A percentile compares a stretch with the other conserved stretches of the same genome.
These are phyloP conservation scores for Paecilomyces formosus DNA, from an alignment of 2,329 filamentous ascomycete genomes.

Conservation along the genomic window DNA sequence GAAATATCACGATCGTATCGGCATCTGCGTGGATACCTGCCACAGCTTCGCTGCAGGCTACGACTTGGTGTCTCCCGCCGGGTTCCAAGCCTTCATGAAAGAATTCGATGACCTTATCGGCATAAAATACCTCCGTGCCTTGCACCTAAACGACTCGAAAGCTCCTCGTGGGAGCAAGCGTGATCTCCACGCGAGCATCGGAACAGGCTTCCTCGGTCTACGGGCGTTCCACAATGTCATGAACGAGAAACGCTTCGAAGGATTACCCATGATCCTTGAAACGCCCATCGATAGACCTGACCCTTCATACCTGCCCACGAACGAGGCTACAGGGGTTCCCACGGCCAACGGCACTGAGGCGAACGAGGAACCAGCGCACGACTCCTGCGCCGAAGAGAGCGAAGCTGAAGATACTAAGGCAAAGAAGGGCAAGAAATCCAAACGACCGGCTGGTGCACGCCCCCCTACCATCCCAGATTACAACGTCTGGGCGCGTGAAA, in stretches of 20 bases:
- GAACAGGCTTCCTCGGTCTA: slow-evolving; percentile 85
- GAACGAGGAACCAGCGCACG: slow-evolving; percentile 4
- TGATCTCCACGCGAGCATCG: slow-evolving; percentile 93
- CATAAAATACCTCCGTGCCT: slow-evolving; percentile 67
- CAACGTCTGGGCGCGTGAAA: slow-evolving; percentile 82
- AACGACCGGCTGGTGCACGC: slow-evolving; percentile 8
- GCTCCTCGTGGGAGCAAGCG: slow-evolving; percentile 73
- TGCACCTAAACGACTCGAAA: slow-evolving; percentile 95
- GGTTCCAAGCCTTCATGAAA: slow-evolving; percentile 65
- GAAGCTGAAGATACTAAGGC: slow-evolving; percentile 14
- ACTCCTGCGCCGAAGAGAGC: slow-evolving; percentile 6
- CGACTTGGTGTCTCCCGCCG: slow-evolving; percentile 68
- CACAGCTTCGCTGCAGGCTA: slow-evolving; percentile 93
- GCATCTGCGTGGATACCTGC: slow-evolving; percentile 94
- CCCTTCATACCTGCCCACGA: slow-evolving; percentile 26
- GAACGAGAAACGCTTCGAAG: slow-evolving; percentile 69
- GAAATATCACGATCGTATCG: slow-evolving; percentile 76
- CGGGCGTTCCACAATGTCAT: slow-evolving; percentile 85
- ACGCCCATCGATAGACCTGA: slow-evolving; percentile 77
- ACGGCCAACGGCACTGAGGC: slow-evolving; percentile 1
- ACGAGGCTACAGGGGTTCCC: neutral
- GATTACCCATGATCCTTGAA: slow-evolving; percentile 85
- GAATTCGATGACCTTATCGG: slow-evolving; percentile 75
- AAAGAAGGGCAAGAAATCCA: slow-evolving; percentile 15
- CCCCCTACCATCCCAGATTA: slow-evolving; percentile 60